phyloP scores from a whole-genome alignment of 805 yeast genomes.

The Yamadazyma takamatsuzukensis region DNA sequence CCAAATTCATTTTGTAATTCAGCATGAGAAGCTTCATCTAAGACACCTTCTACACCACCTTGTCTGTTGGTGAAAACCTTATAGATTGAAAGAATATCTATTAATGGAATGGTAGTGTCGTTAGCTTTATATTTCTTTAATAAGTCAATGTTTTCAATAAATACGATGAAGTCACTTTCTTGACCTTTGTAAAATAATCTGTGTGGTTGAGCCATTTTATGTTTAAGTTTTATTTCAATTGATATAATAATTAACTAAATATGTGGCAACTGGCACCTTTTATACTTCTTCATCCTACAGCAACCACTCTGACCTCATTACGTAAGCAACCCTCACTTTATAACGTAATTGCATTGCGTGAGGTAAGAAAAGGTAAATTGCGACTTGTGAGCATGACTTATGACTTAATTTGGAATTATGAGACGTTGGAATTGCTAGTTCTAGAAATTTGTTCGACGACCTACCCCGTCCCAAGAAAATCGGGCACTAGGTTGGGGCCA shows the following conservation, averaged over 20 bases:
- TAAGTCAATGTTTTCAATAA: constrained; percentile 52
- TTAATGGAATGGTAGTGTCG: constrained; percentile 53
- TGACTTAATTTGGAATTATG: no score
- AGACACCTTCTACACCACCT: constrained; percentile 70
- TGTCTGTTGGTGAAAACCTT: constrained; percentile 59
- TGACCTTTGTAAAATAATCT: constrained; percentile 66
- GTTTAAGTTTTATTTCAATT: background rate
- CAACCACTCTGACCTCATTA: constrained; percentile 3
- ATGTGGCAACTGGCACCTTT: constrained; percentile 1
- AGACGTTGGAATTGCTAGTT: no score
- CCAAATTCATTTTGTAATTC: constrained; percentile 72
- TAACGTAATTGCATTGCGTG: no score
- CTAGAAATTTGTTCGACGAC: no score
- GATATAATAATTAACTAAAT: background rate
- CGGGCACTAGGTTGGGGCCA: no score
- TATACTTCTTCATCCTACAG: constrained; percentile 4
- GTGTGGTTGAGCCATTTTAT: constrained; percentile 21
- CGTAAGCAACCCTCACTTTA: no score
- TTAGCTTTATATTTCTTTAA: constrained; percentile 47
- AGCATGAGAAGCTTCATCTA: constrained; percentile 67
- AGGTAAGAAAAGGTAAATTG: no score
- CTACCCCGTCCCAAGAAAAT: no score
- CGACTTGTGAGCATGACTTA: no score
- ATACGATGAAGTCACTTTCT: constrained; percentile 60
- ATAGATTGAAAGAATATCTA: constrained; percentile 60